These are phyloP conservation scores for Ustulina deusta DNA, from an alignment of 2,329 filamentous ascomycete species.

Conservation along the genomic window DNA sequence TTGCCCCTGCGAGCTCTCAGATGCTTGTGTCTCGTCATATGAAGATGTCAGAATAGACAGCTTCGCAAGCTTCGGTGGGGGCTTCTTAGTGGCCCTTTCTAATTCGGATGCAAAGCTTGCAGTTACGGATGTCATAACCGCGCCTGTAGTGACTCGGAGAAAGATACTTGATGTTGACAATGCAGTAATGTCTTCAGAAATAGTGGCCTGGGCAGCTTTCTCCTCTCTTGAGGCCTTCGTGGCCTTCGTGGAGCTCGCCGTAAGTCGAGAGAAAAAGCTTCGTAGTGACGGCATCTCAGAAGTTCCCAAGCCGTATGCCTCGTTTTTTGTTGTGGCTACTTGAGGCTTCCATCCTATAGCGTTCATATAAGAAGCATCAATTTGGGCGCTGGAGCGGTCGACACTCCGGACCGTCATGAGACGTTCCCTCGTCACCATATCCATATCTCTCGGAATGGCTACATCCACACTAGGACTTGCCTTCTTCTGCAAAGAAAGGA, in stretches of 20 bases:
- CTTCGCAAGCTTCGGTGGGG: slow-evolving; percentile 87
- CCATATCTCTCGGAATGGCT: slow-evolving; percentile 80
- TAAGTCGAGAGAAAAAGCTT: slow-evolving; percentile 84
- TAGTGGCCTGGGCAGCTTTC: slow-evolving; percentile 69
- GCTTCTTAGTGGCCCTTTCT: slow-evolving; percentile 96
- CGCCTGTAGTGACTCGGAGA: slow-evolving; percentile 86
- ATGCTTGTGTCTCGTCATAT: slow-evolving; percentile 81
- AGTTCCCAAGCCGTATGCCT: slow-evolving; percentile 62
- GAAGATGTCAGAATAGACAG: slow-evolving; percentile 92
- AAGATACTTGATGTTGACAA: slow-evolving; percentile 84
- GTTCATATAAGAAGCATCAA: slow-evolving; percentile 90
- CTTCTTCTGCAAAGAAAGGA: slow-evolving; percentile 85
- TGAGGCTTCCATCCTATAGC: slow-evolving; percentile 85
- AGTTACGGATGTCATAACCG: slow-evolving; percentile 80
- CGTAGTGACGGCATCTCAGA: slow-evolving; percentile 73
- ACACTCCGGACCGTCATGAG: slow-evolving; percentile 89
- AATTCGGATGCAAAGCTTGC: slow-evolving; percentile 83
- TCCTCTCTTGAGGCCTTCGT: slow-evolving; percentile 73
- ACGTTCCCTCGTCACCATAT: slow-evolving; percentile 84
- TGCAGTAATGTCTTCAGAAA: slow-evolving; percentile 78
- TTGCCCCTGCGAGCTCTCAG: slow-evolving; percentile 64
- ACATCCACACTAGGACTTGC: slow-evolving; percentile 81
- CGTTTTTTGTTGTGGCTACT: slow-evolving; percentile 57
- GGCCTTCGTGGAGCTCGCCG: slow-evolving; percentile 64
- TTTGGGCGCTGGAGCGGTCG: slow-evolving; percentile 87